Conservation (phyloP, 371 early-diverging fungal genomes). For the Mortierella sp. region DNA sequence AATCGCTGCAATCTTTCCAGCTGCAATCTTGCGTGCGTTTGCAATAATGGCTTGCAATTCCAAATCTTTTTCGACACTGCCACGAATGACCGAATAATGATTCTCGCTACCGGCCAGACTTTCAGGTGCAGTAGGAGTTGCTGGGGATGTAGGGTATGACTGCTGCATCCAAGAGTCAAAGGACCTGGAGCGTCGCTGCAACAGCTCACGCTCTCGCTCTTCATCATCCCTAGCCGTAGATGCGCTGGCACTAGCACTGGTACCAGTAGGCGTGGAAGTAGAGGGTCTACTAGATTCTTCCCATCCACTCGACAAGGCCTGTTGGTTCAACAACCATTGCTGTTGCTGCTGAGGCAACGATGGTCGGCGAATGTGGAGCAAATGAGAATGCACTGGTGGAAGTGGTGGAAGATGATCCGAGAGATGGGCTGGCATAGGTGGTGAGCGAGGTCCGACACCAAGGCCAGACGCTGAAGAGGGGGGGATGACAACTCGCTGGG, state of each 20-base stretch:
- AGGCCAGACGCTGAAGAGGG: background rate
- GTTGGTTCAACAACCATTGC: background rate
- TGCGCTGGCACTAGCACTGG: background rate
- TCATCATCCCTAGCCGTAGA: constrained; percentile 2
- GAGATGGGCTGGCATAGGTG: constrained; percentile 3
- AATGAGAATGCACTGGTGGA: constrained; percentile 10
- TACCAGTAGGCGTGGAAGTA: constrained; percentile 9
- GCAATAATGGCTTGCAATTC: constrained; percentile 37
- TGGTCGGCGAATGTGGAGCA: constrained; percentile 11
- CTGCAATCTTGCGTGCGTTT: constrained; percentile 31
- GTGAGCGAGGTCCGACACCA: constrained; percentile 5
- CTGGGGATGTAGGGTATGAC: background rate
- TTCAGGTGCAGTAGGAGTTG: constrained; percentile 4
- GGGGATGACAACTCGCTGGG: constrained; percentile 9
- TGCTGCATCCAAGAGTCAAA: constrained; percentile 17
- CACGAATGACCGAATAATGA: background rate
- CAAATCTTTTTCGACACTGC: background rate
- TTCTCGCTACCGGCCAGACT: background rate
- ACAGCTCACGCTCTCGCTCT: background rate
- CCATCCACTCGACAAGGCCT: background rate
- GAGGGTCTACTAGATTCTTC: constrained; percentile 7
- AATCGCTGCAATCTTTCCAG: constrained; percentile 30
- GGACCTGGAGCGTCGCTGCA: constrained; percentile 23
- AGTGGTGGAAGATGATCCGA: constrained; percentile 26
- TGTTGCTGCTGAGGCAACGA: constrained; percentile 12